A percentile compares a stretch with the other conserved stretches of the same genome.
These are phyloP conservation scores for Saccharomycopsis hybrid DNA, from an alignment of 1,139 yeast species.

Conservation along the genomic window DNA sequence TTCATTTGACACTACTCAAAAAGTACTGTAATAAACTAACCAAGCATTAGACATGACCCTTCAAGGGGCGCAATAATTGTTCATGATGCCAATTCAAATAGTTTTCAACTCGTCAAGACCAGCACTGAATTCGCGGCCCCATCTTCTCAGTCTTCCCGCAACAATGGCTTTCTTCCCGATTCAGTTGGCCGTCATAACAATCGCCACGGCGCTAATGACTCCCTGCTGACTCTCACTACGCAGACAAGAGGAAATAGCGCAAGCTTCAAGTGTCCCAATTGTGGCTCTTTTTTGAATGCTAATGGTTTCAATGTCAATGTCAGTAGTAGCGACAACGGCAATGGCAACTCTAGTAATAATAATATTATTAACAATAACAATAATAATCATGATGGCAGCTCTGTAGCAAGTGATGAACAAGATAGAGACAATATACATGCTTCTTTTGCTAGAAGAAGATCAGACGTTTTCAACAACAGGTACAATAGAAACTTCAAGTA, in stretches of 20 bases:
- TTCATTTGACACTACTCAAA: too few relatives aligned
- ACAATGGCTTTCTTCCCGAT: not conserved
- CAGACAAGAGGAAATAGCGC: too few relatives aligned
- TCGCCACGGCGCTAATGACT: not conserved
- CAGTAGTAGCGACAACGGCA: not conserved
- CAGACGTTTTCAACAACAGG: conserved; percentile 5
- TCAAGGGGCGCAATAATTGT: conserved; percentile 29
- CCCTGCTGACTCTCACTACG: too few relatives aligned
- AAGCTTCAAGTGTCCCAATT: conserved; percentile 23
- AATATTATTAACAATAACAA: too few relatives aligned
- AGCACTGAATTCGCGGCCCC: conserved; percentile 19
- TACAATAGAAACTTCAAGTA: conserved; percentile 7
- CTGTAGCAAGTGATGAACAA: too few relatives aligned
- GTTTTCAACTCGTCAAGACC: conserved; percentile 28
- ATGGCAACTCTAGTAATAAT: not conserved
- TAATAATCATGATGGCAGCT: too few relatives aligned
- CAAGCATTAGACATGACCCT: conserved; percentile 28
- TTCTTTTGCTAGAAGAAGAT: conserved; percentile 1
- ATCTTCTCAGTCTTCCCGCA: too few relatives aligned
- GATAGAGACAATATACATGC: too few relatives aligned
- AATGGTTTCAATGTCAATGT: too few relatives aligned
- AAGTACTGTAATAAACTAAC: too few relatives aligned
- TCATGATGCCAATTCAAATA: conserved; percentile 27
- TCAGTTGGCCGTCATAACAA: too few relatives aligned
- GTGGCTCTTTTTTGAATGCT: conserved; percentile 25